Percentiles rank a stretch among this genome's conserved stretches.
Conservation (phyloP, 2,329 filamentous ascomycete species). For the Colletotrichum destructivum region DNA sequence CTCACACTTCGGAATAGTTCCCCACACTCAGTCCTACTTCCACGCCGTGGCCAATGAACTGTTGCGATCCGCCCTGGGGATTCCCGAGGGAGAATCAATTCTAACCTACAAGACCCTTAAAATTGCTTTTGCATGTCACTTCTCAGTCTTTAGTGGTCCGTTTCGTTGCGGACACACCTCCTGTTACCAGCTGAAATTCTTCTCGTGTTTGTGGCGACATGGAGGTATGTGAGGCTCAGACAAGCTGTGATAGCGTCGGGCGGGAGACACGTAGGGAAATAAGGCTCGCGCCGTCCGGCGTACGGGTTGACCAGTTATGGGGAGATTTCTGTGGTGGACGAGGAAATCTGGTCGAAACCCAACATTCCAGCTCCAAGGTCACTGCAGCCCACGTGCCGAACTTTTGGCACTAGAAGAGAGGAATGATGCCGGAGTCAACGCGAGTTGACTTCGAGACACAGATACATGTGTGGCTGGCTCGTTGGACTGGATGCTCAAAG, state of each 20-base stretch:
- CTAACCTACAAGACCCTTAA: background rate
- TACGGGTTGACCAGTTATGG: no score
- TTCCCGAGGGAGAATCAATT: background rate
- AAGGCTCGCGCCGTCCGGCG: background rate
- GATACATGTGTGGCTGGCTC: background rate
- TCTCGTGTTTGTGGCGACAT: background rate
- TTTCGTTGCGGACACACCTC: no score
- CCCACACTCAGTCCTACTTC: background rate
- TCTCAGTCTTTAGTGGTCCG: background rate
- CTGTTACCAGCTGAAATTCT: background rate
- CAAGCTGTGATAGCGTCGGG: background rate
- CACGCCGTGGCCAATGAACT: background rate
- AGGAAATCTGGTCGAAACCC: background rate
- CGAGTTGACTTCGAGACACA: background rate
- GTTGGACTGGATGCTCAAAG: background rate
- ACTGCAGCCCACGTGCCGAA: background rate
- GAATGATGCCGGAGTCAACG: background rate
- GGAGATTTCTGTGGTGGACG: background rate
- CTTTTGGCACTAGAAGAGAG: no score
- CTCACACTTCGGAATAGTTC: no score
- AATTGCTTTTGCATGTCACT: background rate
- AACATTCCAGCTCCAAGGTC: background rate
- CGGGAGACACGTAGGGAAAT: background rate
- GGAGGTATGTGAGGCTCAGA: constrained; percentile 6
- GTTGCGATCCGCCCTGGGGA: background rate